Evolutionary conservation across 306 rosid species (phyloP).

Genomic region (Senna tora): DNA sequence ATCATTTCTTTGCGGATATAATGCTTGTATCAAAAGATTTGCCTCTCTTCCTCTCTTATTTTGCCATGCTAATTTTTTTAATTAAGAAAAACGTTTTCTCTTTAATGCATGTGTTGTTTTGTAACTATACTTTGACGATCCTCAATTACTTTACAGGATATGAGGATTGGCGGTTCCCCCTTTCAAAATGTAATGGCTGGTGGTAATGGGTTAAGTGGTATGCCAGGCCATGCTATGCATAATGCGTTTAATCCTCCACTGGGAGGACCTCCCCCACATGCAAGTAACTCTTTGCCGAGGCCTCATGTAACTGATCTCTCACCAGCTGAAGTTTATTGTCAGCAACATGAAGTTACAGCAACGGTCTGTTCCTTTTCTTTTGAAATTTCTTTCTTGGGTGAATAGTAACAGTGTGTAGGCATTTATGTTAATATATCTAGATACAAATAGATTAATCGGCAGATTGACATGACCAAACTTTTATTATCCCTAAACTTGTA

Average conservation of each 20-base stretch:
- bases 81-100: not conserved
- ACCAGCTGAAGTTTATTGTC: conserved; percentile 80
- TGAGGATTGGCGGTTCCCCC: conserved; percentile 61
- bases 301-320: conserved; percentile 73
- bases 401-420: not conserved
- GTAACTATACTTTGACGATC: conserved; percentile 21
- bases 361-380: conserved; percentile 60
- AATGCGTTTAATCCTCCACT: conserved; percentile 59
- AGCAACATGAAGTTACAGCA: conserved; percentile 92
- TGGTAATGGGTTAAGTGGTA: conserved; percentile 59
- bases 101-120: conserved; percentile 1
- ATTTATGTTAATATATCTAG: conserved; percentile 26
- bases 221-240: conserved; percentile 63
- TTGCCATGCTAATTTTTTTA: not conserved
- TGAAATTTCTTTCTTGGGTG: not conserved
- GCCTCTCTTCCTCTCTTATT: not conserved
- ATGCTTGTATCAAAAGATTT: conserved; percentile 24
- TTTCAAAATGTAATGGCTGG: conserved; percentile 61
- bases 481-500: not conserved
- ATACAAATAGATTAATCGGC: conserved; percentile 3
- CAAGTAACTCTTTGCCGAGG: conserved; percentile 57
- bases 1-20: not conserved
- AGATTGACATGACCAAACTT: conserved; percentile 12
- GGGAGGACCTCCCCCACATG: conserved; percentile 63
- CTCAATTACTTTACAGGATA: conserved; percentile 59